Evolutionary conservation across 176 grass and related monocot species (phyloP), one percentile per base, ranked within the genome.

Genomic region (Elymus sibiricus): DNA sequence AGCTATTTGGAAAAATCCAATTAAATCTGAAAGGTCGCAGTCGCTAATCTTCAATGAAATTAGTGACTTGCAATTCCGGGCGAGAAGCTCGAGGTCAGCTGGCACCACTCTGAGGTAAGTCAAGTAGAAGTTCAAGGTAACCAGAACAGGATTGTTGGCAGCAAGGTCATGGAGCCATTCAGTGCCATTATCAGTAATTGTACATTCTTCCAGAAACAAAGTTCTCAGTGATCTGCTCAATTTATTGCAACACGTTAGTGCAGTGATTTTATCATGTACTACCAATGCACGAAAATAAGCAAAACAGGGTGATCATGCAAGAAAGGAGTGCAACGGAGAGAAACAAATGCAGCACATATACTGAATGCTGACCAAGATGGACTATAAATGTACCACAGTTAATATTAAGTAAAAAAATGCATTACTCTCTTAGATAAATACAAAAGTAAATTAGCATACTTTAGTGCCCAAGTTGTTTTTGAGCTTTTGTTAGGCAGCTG

Each of bases 1-100:
- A 6, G 87, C 89, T 81, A 27, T 70, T 43, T 59, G 89, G 39
- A 94, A 97, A 89, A 97, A 84, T 5, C 25, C 85, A 78, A 86
- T 74, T 56, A 94, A 78, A 82, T 92, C 53, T 71, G 94, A 92
- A 85, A 97, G 70, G 74, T 97, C 94, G 39, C 82, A 87, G 15
- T 97, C 94, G 12, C 94, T 90, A 53, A 97, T 94, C 85, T 97
- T 97, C 85, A 97, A 70, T 13, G 94, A 97, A 79, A 81, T 78
- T 8, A 97, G 81, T 78, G 82, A 94, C 80, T 88, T 92, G 84
- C 91, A 97, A 38, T 90, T 92, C 80, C 29, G 88, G 24, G 79
- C 91, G 70, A 97, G 87, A 86, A 92, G 87, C 75, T 91, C 91
- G 1, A 97, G 89, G 28, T 97, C 87, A 68, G 61, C 51, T 74